Conservation (phyloP, 768 basidiomycete genomes). For the Sporobolomyces phaffii region DNA sequence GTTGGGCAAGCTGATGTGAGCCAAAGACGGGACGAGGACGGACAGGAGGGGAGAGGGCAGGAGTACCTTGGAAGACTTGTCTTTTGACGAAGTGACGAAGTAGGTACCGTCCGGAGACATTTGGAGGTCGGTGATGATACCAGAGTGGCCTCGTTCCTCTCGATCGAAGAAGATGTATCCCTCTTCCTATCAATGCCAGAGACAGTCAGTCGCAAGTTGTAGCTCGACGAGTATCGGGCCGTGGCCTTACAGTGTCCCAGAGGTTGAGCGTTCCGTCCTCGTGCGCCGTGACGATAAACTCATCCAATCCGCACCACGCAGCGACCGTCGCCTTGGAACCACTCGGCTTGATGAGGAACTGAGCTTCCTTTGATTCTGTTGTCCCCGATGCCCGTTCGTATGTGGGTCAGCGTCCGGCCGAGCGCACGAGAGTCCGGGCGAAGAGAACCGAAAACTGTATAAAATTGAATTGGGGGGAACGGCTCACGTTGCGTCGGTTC, state of each 20-base stretch:
- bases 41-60: too few relatives aligned
- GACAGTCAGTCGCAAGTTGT: background rate
- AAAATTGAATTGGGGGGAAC: too few relatives aligned
- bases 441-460: too few relatives aligned
- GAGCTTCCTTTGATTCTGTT: conserved; percentile 30
- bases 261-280: conserved; percentile 91
- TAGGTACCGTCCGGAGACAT: conserved; percentile 82
- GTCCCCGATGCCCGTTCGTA: background rate
- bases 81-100: conserved; percentile 93
- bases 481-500: conserved; percentile 74
- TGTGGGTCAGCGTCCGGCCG: background rate
- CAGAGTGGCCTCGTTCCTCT: conserved; percentile 56
- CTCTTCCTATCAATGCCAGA: conserved; percentile 40
- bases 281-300: conserved; percentile 84
- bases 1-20: background rate
- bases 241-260: conserved; percentile 59
- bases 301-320: conserved; percentile 72
- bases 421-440: too few relatives aligned
- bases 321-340: conserved; percentile 97
- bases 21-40: background rate
- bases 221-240: background rate
- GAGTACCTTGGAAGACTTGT: conserved; percentile 85
- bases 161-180: conserved; percentile 32
- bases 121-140: conserved; percentile 83
- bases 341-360: conserved; percentile 38